Evolutionary conservation across 345 rosid species (phyloP).

Genomic region (Hirschfeldia incana): DNA sequence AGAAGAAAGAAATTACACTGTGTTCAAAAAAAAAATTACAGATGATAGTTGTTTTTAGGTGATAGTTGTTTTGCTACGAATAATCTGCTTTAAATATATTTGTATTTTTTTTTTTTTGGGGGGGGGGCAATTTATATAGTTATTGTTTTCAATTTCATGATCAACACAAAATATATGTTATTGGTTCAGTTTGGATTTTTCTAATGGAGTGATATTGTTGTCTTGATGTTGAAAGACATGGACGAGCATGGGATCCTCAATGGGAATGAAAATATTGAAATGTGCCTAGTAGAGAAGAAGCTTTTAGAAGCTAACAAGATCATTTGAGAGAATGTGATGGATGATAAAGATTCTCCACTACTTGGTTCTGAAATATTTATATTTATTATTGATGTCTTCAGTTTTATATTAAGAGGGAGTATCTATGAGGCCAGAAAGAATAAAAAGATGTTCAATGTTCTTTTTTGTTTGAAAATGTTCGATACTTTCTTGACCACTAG

Average conservation of each 20-base stretch:
- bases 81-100: too few species aligned
- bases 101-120: too few species aligned
- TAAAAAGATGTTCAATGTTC: not conserved
- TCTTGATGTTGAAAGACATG: not conserved
- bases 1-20: too few species aligned
- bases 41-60: too few species aligned
- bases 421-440: not conserved
- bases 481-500: too few species aligned
- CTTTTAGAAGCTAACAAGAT: not conserved
- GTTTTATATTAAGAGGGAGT: not conserved
- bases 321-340: not conserved
- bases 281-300: not conserved
- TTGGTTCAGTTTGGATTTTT: not conserved
- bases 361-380: not conserved
- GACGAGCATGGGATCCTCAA: not conserved
- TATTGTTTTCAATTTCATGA: not conserved
- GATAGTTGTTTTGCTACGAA: too few species aligned
- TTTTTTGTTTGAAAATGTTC: too few species aligned
- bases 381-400: not conserved
- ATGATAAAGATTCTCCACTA: not conserved
- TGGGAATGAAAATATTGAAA: too few species aligned
- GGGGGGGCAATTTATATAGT: too few species aligned
- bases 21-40: too few species aligned
- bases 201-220: not conserved
- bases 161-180: not conserved